Conservation (phyloP, 2,329 filamentous ascomycete species). For the Aspergillus fischeri region DNA sequence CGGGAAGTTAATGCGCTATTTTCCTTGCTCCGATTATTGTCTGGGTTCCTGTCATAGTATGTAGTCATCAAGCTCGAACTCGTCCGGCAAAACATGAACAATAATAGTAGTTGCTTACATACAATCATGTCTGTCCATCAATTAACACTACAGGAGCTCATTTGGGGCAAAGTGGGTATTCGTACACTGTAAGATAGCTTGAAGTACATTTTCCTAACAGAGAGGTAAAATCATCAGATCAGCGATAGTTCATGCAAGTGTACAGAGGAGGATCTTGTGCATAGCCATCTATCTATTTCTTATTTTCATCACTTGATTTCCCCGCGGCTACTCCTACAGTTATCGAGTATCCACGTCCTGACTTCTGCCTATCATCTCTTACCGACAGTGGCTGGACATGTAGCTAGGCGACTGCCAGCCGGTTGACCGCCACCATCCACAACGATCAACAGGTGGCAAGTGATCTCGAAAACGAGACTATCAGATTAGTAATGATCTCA, state of each 20-base stretch:
- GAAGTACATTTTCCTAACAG: not conserved
- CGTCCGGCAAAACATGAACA: not conserved
- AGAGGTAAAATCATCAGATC: not conserved
- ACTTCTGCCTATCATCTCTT: not conserved
- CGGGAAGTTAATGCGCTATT: not conserved
- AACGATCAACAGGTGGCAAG: not conserved
- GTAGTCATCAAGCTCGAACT: not conserved
- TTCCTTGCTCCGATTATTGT: not conserved
- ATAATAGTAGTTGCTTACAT: not conserved
- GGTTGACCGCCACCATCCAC: slow-evolving; percentile 14
- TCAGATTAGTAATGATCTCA: not conserved
- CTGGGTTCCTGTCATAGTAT: not conserved
- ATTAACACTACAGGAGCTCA: not conserved
- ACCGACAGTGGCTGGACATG: slow-evolving; percentile 14
- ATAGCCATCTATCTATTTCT: not conserved
- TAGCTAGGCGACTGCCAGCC: slow-evolving; percentile 11
- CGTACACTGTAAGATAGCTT: not conserved
- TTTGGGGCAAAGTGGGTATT: not conserved
- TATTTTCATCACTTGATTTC: not conserved
- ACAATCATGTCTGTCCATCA: not conserved
- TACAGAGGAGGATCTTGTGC: not conserved
- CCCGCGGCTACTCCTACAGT: not conserved
- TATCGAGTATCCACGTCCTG: not conserved
- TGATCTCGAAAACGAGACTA: not conserved
- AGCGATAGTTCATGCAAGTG: not conserved